Base-by-base conservation (phyloP, 345 rosid genomes). In the Euphorbia lathyris region DNA sequence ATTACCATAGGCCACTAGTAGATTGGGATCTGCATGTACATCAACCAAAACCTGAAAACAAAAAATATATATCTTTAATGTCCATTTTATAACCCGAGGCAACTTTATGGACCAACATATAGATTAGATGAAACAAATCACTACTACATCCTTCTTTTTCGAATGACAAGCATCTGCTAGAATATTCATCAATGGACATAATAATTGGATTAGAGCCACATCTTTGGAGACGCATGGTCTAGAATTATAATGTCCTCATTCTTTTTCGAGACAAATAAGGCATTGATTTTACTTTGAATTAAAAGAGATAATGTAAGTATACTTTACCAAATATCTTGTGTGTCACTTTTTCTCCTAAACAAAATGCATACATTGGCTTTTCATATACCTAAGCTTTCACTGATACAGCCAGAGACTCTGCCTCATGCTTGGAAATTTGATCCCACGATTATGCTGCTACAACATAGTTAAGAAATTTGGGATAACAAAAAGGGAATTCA, bases 1-100 rank as follows among this genome's bases (percentile, higher is more conserved):
- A 78, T 79, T 85, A 94, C 98, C 98, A 66, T 89, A 94, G 65
- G 98, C 85, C 71, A 91, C 97, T 27, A 89, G 81, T 74, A 91
- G 81, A 72, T 86, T 84, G 3, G 96, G 97, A 58, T 90, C 92
- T 0, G 83, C 79, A 20, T 86, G 82, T 5, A 83, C 91, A 74
- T 94, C 87, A 20, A 94, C 98, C 82, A 91, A 77, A 76, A 88
- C 88, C 97, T 93, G 89, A 38, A 38, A 72, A 74, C 60, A 55
- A 68, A 53, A 0, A 29, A 38, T 19, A 70, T 74, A 53, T n/a
- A n/a, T n/a, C n/a, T n/a, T n/a, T n/a, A n/a, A n/a, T n/a, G n/a
- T n/a, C n/a, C n/a, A n/a, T n/a, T n/a, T n/a, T n/a, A n/a, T n/a
- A n/a, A n/a, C n/a, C 8, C 8, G 48, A 48, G 36, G 25, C 55